Evolutionary conservation across 768 basidiomycete species (phyloP).

Genomic region (Rhodosporidiobolus odoratus): DNA sequence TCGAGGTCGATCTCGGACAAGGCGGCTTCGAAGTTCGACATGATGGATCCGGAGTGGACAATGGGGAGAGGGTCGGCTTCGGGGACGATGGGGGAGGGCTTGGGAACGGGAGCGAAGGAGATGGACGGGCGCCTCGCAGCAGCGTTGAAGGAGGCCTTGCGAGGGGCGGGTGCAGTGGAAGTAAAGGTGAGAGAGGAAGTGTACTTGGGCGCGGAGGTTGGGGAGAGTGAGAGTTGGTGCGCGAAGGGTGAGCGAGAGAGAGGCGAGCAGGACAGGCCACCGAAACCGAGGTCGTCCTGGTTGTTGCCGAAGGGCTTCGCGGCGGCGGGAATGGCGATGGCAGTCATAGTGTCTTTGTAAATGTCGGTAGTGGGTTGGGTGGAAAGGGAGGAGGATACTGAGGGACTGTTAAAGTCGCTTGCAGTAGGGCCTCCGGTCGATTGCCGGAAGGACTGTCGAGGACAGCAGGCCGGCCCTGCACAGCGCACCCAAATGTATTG

Average conservation of each 20-base stretch:
- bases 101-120: not conserved
- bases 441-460: not conserved
- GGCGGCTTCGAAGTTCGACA: constrained; percentile 34
- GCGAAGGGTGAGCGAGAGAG: constrained; percentile 32
- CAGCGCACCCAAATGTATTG: too few relatives aligned
- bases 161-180: not conserved
- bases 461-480: constrained; percentile 36
- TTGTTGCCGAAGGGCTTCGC: constrained; percentile 14
- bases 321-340: constrained; percentile 35
- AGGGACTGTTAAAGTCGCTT: not conserved
- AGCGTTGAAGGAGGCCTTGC: constrained; percentile 7
- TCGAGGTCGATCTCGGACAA: constrained; percentile 41
- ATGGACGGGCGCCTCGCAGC: not conserved
- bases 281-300: constrained; percentile 18
- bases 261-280: constrained; percentile 29
- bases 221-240: constrained; percentile 32
- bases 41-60: constrained; percentile 35
- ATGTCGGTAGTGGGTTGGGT: not conserved
- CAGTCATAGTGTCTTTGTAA: constrained; percentile 15
- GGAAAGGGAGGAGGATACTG: not conserved
- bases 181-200: not conserved
- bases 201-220: constrained; percentile 12
- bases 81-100: constrained; percentile 10
- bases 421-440: too few relatives aligned
- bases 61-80: constrained; percentile 17